Percentiles rank a stretch among this genome's conserved stretches.
phyloP scores from a whole-genome alignment of 331 rosid genomes.

The Pyrus hybrid region DNA sequence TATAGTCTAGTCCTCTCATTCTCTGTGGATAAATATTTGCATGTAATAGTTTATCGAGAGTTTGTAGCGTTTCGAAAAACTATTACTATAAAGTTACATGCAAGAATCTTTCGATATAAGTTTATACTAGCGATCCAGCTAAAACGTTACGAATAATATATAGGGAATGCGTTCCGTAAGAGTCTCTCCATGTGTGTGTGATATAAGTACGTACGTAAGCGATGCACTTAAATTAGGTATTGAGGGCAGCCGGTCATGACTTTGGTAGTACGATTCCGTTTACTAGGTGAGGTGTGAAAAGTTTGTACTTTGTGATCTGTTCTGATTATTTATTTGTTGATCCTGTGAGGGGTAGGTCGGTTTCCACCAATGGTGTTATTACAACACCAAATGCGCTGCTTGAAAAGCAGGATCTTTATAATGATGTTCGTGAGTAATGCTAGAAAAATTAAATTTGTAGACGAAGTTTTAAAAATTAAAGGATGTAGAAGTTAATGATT shows the following conservation, averaged over 20 bases:
- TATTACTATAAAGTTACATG: too few species aligned
- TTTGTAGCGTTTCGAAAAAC: too few species aligned
- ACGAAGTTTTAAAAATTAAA: too few species aligned
- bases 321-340: not conserved
- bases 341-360: not conserved
- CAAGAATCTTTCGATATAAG: too few species aligned
- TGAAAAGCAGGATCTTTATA: not conserved
- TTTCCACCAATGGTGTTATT: not conserved
- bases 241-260: not conserved
- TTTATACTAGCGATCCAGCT: not conserved
- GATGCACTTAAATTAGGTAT: not conserved
- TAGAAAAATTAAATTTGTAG: too few species aligned
- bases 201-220: not conserved
- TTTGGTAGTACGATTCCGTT: not conserved
- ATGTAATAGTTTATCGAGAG: too few species aligned
- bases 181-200: not conserved
- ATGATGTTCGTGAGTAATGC: accelerated
- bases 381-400: not conserved
- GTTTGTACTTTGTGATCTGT: not conserved
- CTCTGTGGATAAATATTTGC: not conserved
- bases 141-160: too few species aligned
- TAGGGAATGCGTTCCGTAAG: too few species aligned
- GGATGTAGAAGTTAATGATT: too few species aligned
- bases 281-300: not conserved
- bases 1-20: not conserved